Base-by-base conservation (phyloP, 2,329 filamentous ascomycete species). In the Penicillium paneum region DNA sequence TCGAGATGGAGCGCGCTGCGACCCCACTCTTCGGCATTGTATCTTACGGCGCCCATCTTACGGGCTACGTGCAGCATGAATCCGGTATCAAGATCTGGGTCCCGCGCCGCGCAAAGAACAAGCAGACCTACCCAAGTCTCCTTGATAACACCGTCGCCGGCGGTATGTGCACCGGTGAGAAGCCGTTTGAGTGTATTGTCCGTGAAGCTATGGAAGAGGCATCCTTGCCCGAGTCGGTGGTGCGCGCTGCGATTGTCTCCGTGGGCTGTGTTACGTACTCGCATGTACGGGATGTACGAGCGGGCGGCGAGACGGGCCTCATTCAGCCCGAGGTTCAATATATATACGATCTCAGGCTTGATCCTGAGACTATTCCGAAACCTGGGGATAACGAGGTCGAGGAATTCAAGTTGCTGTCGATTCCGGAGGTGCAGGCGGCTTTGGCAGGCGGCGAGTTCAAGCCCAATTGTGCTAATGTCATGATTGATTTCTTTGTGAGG, bases 61-160 rank as follows among this genome's bases (percentile, higher is more conserved):
- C 84, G 28, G 89, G 83, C 5, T 96, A 89, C 65, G 81, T 88
- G 24, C 71, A 76, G 21, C 76, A 80, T 36, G 71, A 70, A 29
- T 65, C 74, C 49, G 87, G 86, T 17, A 74, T 96, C 41, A 87
- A 85, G 66, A 79, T 99, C 38, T 97, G 94, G 93, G 83, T 96
- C 1, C 89, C 94, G 3, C 82, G 86, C 42, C 82, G 94, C 10
- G 83, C 91, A 12, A 79, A 78, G 47, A 83, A 79, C 55, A 99
- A 97, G 78, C 84, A 89, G 62, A 97, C 91, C 0, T 99, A 93
- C 68, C 87, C 88, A 0, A 83, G 88, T n/a, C 92, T 97, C 79
- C 79, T 99, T 61, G 94, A 99, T 73, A 99, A 97, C 72, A 91
- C 91, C 1, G 94, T 96, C 7, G 94, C 92, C 0, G 90, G 90